Conservation (phyloP, 176 grass and related monocot genomes). For the Paspalum vaginatum region DNA sequence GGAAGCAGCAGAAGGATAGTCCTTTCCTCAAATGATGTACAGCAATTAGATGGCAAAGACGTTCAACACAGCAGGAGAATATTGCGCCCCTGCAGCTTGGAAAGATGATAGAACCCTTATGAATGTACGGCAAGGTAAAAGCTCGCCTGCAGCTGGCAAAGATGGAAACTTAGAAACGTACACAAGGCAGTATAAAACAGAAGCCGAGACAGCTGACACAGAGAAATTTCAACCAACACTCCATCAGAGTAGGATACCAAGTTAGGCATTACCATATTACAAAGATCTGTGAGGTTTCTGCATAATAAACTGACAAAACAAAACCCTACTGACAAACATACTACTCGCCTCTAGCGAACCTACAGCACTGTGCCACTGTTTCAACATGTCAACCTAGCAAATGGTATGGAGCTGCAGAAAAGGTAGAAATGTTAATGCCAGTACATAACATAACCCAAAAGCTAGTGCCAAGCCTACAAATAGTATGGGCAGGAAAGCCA, state of each 20-base stretch:
- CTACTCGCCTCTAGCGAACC: conserved; percentile 43
- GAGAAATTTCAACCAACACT: conserved; percentile 22
- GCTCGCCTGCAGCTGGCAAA: background rate
- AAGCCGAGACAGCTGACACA: background rate
- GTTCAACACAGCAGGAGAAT: background rate
- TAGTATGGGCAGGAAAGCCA: conserved; percentile 69
- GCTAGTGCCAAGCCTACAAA: conserved; percentile 43
- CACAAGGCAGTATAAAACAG: background rate
- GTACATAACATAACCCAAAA: conserved; percentile 38
- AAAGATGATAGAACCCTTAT: background rate
- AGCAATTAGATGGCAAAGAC: background rate
- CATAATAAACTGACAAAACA: conserved; percentile 32
- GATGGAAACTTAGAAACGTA: background rate
- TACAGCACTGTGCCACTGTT: conserved; percentile 40
- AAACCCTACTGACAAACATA: conserved; percentile 47
- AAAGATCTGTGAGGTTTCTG: conserved; percentile 59
- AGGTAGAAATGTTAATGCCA: conserved; percentile 46
- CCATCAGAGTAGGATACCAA: conserved; percentile 12
- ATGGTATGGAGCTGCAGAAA: conserved; percentile 33
- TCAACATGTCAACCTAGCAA: conserved; percentile 37
- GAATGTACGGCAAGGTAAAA: too few relatives aligned
- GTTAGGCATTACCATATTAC: conserved; percentile 59
- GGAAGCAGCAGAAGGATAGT: background rate
- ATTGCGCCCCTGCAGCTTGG: background rate
- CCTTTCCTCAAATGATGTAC: background rate